These are phyloP conservation scores for Salvia splendens DNA, from an alignment of 257 asterid species.

Conservation along the genomic window DNA sequence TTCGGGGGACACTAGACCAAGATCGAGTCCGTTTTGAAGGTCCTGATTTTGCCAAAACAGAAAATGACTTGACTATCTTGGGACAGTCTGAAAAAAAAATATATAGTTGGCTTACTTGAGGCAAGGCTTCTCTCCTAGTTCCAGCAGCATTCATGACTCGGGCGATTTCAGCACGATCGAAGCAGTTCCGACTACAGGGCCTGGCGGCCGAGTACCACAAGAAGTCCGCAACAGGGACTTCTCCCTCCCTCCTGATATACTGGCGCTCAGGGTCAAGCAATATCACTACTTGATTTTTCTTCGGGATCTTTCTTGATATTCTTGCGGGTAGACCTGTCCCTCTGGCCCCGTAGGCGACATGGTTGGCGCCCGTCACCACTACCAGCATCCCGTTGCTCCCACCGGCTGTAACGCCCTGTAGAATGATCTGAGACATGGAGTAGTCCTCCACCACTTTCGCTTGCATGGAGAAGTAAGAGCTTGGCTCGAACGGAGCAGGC, in stretches of 20 bases:
- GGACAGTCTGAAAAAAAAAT: no score
- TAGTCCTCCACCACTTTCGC: conserved; percentile 88
- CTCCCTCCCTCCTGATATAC: conserved; percentile 84
- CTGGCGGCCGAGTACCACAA: conserved; percentile 97
- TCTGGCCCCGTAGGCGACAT: conserved; percentile 74
- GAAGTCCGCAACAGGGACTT: conserved; percentile 89
- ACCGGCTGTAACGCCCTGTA: conserved; percentile 60
- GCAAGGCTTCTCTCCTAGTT: conserved; percentile 87
- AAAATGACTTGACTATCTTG: no score
- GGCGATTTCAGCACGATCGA: conserved; percentile 98
- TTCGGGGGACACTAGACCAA: conserved; percentile 20
- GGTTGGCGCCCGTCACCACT: conserved; percentile 93
- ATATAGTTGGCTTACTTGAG: conserved; percentile 49
- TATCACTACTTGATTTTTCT: conserved; percentile 77
- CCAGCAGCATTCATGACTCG: conserved; percentile 99
- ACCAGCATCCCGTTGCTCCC: conserved; percentile 73
- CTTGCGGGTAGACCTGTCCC: conserved; percentile 96
- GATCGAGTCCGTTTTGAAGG: conserved; percentile 22
- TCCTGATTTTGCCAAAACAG: not conserved
- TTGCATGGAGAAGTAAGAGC: conserved; percentile 84
- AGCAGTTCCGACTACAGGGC: conserved; percentile 93
- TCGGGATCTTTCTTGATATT: conserved; percentile 69
- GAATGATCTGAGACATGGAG: conserved; percentile 77
- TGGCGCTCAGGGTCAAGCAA: conserved; percentile 88
- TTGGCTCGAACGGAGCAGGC: conserved; percentile 67